Base-by-base conservation (phyloP, 1,284 basidiomycete genomes). In the Cerioporus squamosus region DNA sequence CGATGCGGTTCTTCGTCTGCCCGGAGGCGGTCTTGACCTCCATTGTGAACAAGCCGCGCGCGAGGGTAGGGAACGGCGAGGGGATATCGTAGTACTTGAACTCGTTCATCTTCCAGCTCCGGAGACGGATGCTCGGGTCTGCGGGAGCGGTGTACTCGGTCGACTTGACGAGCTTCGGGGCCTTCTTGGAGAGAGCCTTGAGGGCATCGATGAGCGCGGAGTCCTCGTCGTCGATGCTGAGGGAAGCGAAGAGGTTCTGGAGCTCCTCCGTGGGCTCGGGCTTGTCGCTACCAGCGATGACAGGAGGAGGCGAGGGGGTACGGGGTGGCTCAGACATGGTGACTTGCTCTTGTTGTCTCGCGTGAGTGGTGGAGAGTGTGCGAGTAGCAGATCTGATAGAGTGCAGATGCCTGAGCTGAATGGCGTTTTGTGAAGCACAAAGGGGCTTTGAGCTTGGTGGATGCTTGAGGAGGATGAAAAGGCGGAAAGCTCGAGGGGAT, bases 41-140 rank as follows among this genome's bases (percentile, higher is more conserved):
- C 68, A 81, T 72, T 0, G 93, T 91, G 71, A 97, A 98, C 14
- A 98, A 69, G 0, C 96, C 95, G 18, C 95, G 79, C 0, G 94
- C 95, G 22, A 96, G 84, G 0, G 94, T 97, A 1, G 95, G 95
- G 70, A 97, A 97, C 0, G 93, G 93, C 10, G 91, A 93, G 0
- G 94, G 93, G 3, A 93, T 81, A 47, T 90, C 85, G 60, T 93
- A 92, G 75, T 97, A 98, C 72, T 94, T 93, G 80, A 88, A 92
- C 72, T 97, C 95, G 68, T 92, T 91, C 94, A 97, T 95, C 79
- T 94, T 96, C 95, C 95, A 98, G 75, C 91, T 94, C 12, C 83
- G 81, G 29, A 97, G 76, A 8, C 70, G 68, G 61, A 88, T 77
- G 3, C 69, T 66, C 0, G 83, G 79, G 57, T 83, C 83, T 0